phyloP scores from a whole-genome alignment of 768 basidiomycete species.

The Mycena floridula region DNA sequence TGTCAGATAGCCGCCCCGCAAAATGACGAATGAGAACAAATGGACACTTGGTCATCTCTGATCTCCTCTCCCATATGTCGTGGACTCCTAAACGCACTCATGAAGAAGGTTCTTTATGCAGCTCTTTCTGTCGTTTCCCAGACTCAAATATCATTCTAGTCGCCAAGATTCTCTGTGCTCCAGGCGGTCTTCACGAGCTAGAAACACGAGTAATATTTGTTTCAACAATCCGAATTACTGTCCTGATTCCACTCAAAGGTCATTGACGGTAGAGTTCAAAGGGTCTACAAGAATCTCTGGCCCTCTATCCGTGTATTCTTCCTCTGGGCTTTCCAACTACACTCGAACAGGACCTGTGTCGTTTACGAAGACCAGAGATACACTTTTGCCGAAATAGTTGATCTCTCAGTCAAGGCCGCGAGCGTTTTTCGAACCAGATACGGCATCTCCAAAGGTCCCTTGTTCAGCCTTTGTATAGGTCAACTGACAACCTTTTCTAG shows the following conservation, averaged over 20 bases:
- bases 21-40: too few species aligned
- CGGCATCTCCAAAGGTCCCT: conserved; percentile 42
- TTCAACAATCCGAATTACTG: too few species aligned
- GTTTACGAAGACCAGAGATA: conserved; percentile 43
- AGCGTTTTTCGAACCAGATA: conserved; percentile 32
- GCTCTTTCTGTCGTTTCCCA: conserved; percentile 2
- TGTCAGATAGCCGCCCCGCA: too few species aligned
- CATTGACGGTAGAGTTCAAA: conserved; percentile 38
- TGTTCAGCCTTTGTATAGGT: background rate
- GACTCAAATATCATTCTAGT: too few species aligned
- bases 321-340: conserved; percentile 28
- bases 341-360: conserved; percentile 35
- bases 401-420: conserved; percentile 29
- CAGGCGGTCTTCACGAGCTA: conserved; percentile 42
- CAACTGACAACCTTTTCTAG: conserved; percentile 10
- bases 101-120: conserved; percentile 33
- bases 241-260: too few species aligned
- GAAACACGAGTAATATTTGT: conserved; percentile 39
- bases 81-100: conserved; percentile 34
- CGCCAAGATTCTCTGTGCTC: conserved; percentile 38
- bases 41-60: too few species aligned
- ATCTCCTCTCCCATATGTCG: conserved; percentile 22
- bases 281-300: conserved; percentile 48
- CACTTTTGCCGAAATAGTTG: conserved; percentile 34
- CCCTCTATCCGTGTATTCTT: conserved; percentile 45